A percentile compares a stretch with the other conserved stretches of the same genome.
Evolutionary conservation across 2,329 filamentous ascomycete genomes (phyloP).

Genomic region (Xylariaceae sp.): DNA sequence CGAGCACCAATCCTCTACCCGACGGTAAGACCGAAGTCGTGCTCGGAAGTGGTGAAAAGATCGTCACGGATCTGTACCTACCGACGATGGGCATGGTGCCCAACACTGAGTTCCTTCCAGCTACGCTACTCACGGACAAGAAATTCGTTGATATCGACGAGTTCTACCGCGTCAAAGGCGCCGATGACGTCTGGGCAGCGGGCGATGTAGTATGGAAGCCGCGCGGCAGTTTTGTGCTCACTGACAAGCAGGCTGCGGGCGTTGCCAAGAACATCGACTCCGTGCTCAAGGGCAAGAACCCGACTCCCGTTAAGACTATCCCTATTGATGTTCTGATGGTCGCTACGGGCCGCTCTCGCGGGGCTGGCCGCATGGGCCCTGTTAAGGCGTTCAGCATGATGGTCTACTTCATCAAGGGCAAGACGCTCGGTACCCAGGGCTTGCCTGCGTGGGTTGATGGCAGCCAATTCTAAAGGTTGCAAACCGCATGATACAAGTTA

Average conservation of each 20-base stretch:
- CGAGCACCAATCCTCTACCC: slow-evolving; percentile 39
- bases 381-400: slow-evolving; percentile 57
- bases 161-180: slow-evolving; percentile 53
- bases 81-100: slow-evolving; percentile 61
- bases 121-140: slow-evolving; percentile 49
- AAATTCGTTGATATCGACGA: slow-evolving; percentile 58
- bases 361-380: slow-evolving; percentile 54
- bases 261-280: slow-evolving; percentile 61
- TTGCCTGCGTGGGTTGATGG: slow-evolving; percentile 55
- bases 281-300: slow-evolving; percentile 51
- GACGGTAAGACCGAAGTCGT: slow-evolving; percentile 56
- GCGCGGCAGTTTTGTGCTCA: slow-evolving; percentile 49
- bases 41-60: slow-evolving; percentile 52
- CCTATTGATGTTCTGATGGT: slow-evolving; percentile 57
- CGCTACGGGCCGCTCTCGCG: slow-evolving; percentile 55
- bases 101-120: slow-evolving; percentile 60
- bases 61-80: slow-evolving; percentile 62
- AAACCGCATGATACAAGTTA: too few species aligned
- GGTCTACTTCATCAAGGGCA: slow-evolving; percentile 59
- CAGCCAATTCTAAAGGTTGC: slow-evolving; percentile 49
- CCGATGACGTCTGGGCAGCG: slow-evolving; percentile 56
- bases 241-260: slow-evolving; percentile 59
- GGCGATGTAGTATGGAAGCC: slow-evolving; percentile 60
- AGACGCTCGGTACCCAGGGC: slow-evolving; percentile 54
- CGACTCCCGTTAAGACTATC: slow-evolving; percentile 52